A percentile compares a stretch with the other conserved stretches of the same genome.
Evolutionary conservation across 129 eudicot species (phyloP).

Genomic region (Tagetes erecta): DNA sequence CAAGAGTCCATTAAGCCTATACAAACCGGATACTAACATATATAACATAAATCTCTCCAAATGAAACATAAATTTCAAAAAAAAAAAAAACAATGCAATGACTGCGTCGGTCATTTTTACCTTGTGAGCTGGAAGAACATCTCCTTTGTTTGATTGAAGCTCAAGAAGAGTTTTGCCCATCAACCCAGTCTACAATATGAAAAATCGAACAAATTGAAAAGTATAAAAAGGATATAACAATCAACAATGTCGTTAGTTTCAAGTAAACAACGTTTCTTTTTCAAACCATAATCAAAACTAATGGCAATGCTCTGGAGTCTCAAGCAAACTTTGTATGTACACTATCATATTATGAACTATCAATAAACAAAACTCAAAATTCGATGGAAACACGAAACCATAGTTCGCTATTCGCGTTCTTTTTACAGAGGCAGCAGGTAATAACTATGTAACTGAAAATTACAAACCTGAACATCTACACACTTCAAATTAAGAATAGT

Average conservation of each 20-base stretch:
- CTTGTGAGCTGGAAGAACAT: constrained; percentile 95
- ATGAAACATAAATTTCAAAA: background rate
- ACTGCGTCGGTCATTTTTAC: constrained; percentile 36
- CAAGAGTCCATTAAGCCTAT: background rate
- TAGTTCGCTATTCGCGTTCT: background rate
- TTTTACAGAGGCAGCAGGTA: background rate
- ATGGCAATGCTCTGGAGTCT: background rate
- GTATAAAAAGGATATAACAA: background rate
- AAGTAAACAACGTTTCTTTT: background rate
- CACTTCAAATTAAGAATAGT: constrained; percentile 89
- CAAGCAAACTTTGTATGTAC: constrained; percentile 11
- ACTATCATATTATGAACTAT: background rate
- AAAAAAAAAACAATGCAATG: background rate
- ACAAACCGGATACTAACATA: background rate
- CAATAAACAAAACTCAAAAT: background rate
- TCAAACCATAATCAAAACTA: background rate
- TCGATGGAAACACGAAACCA: background rate
- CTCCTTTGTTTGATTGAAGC: constrained; percentile 93
- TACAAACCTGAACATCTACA: constrained; percentile 86
- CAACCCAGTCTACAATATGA: constrained; percentile 62
- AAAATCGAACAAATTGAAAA: constrained; percentile 5
- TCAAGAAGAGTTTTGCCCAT: constrained; percentile 94
- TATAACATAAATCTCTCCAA: background rate
- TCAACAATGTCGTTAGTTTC: background rate
- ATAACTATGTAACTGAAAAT: background rate